phyloP scores from a whole-genome alignment of 768 basidiomycete genomes.

The Tylopilus cervinicoccineus region DNA sequence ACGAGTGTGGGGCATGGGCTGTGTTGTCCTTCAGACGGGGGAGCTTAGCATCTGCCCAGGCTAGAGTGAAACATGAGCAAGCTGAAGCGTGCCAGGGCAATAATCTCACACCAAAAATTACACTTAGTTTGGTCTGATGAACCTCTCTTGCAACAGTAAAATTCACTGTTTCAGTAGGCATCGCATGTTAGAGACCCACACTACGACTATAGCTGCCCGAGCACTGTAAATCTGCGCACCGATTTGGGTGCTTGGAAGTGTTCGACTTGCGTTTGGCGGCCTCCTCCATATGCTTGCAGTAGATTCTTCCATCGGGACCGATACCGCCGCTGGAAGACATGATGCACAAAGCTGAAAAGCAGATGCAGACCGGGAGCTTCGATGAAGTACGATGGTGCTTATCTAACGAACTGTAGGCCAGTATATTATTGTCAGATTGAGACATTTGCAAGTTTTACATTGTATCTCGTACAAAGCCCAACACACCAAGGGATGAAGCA shows the following conservation, averaged over 20 bases:
- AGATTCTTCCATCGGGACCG: slow-evolving; percentile 32
- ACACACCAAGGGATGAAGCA: slow-evolving; percentile 67
- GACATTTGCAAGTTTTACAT: slow-evolving; percentile 41
- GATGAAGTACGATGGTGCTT: slow-evolving; percentile 7
- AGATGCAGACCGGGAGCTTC: not conserved
- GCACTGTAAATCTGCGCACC: slow-evolving; percentile 30
- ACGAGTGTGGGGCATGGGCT: not conserved
- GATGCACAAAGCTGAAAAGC: not conserved
- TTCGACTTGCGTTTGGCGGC: slow-evolving; percentile 33
- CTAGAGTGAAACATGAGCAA: slow-evolving; percentile 14
- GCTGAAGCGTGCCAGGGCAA: not conserved
- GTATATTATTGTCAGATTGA: no score
- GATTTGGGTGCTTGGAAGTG: slow-evolving; percentile 31
- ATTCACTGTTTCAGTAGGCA: slow-evolving; percentile 26
- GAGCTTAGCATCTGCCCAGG: slow-evolving; percentile 31
- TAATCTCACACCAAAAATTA: slow-evolving; percentile 38
- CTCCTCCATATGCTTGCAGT: slow-evolving; percentile 36
- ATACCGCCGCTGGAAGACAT: slow-evolving; percentile 17
- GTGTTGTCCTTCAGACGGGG: slow-evolving; percentile 1
- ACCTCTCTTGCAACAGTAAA: slow-evolving; percentile 37
- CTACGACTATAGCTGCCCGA: not conserved
- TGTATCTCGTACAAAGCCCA: slow-evolving; percentile 72
- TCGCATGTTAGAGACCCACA: slow-evolving; percentile 5
- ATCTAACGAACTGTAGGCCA: slow-evolving; percentile 19
- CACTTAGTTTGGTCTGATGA: slow-evolving; percentile 13